Conservation (phyloP, 208 protist species). For the Porcisia hertigi region DNA sequence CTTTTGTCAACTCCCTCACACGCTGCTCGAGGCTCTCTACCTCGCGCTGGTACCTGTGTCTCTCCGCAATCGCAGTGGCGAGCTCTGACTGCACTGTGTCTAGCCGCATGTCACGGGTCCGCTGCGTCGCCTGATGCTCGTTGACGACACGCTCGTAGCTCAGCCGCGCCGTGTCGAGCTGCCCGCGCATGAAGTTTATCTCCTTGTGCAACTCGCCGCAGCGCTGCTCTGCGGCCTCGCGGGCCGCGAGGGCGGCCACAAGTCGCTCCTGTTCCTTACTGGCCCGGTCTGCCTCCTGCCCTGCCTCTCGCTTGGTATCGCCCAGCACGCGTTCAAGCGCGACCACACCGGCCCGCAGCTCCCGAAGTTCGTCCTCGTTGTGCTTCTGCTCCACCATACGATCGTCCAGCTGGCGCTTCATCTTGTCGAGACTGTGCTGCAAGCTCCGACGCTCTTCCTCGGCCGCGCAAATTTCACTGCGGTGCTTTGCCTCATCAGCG, state of each 20-base stretch:
- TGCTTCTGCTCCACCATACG: constrained; percentile 36
- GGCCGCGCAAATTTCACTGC: constrained; percentile 9
- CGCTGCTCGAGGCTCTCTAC: constrained; percentile 37
- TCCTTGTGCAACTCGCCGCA: constrained; percentile 42
- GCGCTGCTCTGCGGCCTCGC: constrained; percentile 30
- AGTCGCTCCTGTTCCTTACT: constrained; percentile 33
- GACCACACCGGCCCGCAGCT: constrained; percentile 57
- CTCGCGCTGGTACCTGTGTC: constrained; percentile 46
- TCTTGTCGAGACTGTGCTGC: constrained; percentile 37
- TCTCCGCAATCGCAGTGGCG: constrained; percentile 32
- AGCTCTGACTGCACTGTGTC: constrained; percentile 41
- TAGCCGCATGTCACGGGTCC: constrained; percentile 41
- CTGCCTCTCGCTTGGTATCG: constrained; percentile 32
- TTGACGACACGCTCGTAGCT: constrained; percentile 35
- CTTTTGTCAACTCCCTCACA: constrained; percentile 35
- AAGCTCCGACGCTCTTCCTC: constrained; percentile 36
- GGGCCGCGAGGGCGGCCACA: constrained; percentile 25
- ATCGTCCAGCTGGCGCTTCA: constrained; percentile 50
- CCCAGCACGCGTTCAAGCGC: constrained; percentile 51
- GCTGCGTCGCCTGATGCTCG: constrained; percentile 31
- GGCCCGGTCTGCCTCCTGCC: constrained; percentile 24
- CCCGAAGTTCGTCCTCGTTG: constrained; percentile 66
- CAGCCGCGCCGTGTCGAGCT: constrained; percentile 38
- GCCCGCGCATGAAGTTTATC: constrained; percentile 29
- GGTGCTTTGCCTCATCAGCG: constrained; percentile 26